Evolutionary conservation across 2,329 filamentous ascomycete genomes (phyloP).

Genomic region (Penicillium sp.): DNA sequence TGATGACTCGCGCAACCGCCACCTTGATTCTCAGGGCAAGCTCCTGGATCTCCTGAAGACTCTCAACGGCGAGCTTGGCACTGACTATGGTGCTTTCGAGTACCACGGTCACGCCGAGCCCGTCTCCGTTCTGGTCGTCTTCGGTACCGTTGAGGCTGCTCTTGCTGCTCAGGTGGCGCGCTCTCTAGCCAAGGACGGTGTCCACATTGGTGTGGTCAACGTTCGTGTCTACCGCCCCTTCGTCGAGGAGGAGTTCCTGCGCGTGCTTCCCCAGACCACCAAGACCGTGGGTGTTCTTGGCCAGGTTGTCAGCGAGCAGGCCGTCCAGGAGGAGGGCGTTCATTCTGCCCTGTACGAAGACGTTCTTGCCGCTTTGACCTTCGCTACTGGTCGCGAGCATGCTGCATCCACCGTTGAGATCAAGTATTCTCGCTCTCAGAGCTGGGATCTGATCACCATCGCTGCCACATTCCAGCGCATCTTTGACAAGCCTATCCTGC

Average conservation of each 20-base stretch:
- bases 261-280: constrained; percentile 73
- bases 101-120: constrained; percentile 82
- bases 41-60: constrained; percentile 69
- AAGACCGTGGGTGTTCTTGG: constrained; percentile 82
- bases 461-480: constrained; percentile 50
- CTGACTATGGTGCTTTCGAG: constrained; percentile 89
- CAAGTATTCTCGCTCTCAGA: constrained; percentile 80
- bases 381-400: constrained; percentile 67
- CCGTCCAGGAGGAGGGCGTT: constrained; percentile 71
- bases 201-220: constrained; percentile 82
- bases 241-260: constrained; percentile 89
- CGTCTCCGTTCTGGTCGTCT: constrained; percentile 83
- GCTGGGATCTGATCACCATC: constrained; percentile 59
- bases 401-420: constrained; percentile 72
- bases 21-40: constrained; percentile 70
- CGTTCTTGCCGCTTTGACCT: constrained; percentile 80
- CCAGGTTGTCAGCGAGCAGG: constrained; percentile 74
- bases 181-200: constrained; percentile 70
- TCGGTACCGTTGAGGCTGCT: constrained; percentile 88
- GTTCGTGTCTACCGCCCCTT: constrained; percentile 95
- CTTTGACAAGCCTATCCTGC: constrained; percentile 44
- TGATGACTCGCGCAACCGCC: constrained; percentile 66
- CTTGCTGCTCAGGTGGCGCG: constrained; percentile 78
- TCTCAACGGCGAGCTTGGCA: constrained; percentile 90
- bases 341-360: constrained; percentile 92